Evolutionary conservation across 1,284 basidiomycete species (phyloP), one percentile per base, ranked within the genome.

Genomic region (Cronartium quercuum): DNA sequence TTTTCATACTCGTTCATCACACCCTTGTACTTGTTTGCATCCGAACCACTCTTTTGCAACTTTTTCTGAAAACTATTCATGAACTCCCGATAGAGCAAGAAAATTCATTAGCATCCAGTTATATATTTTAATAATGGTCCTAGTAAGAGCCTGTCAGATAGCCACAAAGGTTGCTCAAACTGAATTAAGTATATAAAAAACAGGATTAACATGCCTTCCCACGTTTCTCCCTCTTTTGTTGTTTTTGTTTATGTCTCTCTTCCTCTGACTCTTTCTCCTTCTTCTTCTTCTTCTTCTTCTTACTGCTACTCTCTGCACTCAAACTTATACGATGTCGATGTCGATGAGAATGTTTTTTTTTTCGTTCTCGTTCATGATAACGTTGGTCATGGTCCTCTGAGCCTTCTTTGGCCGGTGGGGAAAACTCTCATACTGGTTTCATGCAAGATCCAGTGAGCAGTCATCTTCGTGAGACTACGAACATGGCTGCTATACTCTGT

Each of bases 1-100:
- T 91, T 91, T 15, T 92, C 92, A 91, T 91, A 94, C 77, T 91
- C 87, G 34, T 85, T 83, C 9, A 86, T 86, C 42, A 84, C 84
- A n/a, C 85, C 83, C 3, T 82, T 83, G 37, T 84, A 84, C 70
- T 86, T 86, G 78, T 87, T 87, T 9, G 68, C 18, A 29, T 70
- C 40, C 35, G 12, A 55, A 34, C 61, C 61, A 18, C 51, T 70
- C 60, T 61, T 18, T 51, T 51, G 61, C 61, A 44, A 61, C 68
- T 70, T 35, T 21, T 61, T 47, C 29, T 13, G 24, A 24, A 63
- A 10, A 63, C 1, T 1, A 34, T n/a, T 24, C 44, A 41, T n/a
- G n/a, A n/a, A n/a, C n/a, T n/a, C n/a, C n/a, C n/a, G n/a, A n/a
- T n/a, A n/a, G n/a, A n/a, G n/a, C n/a, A 15, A 29, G n/a, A 47